Conservation (phyloP, 495 filamentous ascomycete species). For the Tuber umbilicatum region DNA sequence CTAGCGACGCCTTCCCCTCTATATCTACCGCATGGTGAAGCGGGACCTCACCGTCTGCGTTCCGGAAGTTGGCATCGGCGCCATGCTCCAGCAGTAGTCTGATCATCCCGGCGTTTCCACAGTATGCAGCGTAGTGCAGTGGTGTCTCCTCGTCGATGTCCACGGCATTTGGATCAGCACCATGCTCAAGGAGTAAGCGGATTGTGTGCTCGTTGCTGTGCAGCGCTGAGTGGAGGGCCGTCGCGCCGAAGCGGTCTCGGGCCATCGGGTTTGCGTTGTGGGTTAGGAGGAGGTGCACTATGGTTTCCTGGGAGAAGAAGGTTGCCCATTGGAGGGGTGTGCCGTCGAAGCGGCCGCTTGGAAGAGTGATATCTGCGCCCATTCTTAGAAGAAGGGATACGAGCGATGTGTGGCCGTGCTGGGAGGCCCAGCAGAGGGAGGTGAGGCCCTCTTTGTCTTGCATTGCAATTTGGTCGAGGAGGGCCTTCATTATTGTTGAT, state of each 20-base stretch:
- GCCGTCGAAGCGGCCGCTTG: not conserved
- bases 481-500: conserved; percentile 1
- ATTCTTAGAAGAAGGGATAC: not conserved
- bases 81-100: conserved; percentile 13
- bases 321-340: not conserved
- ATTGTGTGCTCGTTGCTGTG: not conserved
- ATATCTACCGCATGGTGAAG: conserved; percentile 10
- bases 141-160: conserved; percentile 6
- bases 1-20: not conserved
- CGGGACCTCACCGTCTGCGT: conserved; percentile 9
- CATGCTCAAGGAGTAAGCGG: not conserved
- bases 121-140: conserved; percentile 18
- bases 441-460: conserved; percentile 7
- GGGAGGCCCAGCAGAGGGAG: conserved; percentile 6
- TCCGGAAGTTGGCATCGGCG: conserved; percentile 1
- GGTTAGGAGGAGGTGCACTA: not conserved
- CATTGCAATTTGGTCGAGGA: conserved; percentile 11
- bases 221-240: not conserved
- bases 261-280: not conserved
- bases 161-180: not conserved
- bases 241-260: not conserved
- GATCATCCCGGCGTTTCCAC: conserved; percentile 10
- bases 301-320: conserved; percentile 1
- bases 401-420: not conserved
- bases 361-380: not conserved